A percentile compares a stretch with the other conserved stretches of the same genome.
Evolutionary conservation across 306 rosid species (phyloP).

Genomic region (Vigna trinervia): DNA sequence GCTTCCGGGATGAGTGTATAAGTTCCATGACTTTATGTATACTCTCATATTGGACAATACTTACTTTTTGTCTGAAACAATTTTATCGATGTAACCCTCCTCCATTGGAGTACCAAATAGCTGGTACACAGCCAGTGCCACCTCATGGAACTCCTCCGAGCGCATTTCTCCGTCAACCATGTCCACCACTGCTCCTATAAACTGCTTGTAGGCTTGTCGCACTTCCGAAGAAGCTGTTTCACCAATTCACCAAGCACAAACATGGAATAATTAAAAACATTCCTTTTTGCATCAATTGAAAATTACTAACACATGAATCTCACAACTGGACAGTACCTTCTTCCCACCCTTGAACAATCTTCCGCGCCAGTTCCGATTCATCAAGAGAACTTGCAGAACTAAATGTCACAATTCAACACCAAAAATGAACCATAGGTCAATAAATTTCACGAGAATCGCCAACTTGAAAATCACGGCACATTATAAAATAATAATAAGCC

Average conservation of each 20-base stretch:
- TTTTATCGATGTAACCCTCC: constrained; percentile 45
- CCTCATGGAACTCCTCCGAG: constrained; percentile 84
- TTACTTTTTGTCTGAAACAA: constrained; percentile 59
- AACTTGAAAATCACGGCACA: constrained; percentile 27
- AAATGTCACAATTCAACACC: constrained; percentile 17
- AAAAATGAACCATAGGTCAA: neutral
- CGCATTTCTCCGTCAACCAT: constrained; percentile 85
- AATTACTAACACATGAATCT: neutral
- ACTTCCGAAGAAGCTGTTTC: constrained; percentile 59
- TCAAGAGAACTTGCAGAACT: constrained; percentile 57
- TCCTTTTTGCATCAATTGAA: neutral
- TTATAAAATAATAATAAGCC: neutral
- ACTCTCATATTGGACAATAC: constrained; percentile 20
- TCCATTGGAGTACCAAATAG: constrained; percentile 43
- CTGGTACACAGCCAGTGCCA: constrained; percentile 53
- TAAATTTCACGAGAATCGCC: neutral
- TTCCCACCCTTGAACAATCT: constrained; percentile 56
- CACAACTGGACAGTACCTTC: constrained; percentile 48
- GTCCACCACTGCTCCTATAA: constrained; percentile 78
- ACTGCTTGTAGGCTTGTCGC: constrained; percentile 65
- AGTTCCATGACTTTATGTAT: neutral
- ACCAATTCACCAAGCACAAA: constrained; percentile 43
- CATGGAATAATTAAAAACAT: neutral
- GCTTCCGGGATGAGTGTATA: neutral
- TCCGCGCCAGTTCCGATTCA: constrained; percentile 58